Evolutionary conservation across 768 basidiomycete species (phyloP).

Genomic region (Royoungia palumana): DNA sequence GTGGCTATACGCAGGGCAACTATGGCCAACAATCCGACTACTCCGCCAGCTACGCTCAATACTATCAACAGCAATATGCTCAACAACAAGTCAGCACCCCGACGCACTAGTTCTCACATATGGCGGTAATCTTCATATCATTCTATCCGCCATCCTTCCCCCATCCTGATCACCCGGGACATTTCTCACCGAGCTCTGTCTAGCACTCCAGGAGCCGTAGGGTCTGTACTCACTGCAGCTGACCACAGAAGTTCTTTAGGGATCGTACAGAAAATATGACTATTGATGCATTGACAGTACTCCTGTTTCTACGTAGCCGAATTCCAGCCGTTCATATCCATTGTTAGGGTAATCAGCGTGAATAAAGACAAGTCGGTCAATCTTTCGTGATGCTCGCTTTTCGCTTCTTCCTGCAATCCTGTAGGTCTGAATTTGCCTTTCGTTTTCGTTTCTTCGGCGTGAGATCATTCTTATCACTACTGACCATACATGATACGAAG

Average conservation of each 20-base stretch:
- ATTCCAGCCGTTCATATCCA: slow-evolving; percentile 10
- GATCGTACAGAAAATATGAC: slow-evolving; percentile 25
- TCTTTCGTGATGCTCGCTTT: slow-evolving; percentile 12
- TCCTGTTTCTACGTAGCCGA: slow-evolving; percentile 22
- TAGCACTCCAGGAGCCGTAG: slow-evolving; percentile 24
- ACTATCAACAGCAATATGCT: slow-evolving; percentile 85
- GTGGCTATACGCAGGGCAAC: slow-evolving; percentile 29
- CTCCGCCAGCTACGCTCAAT: slow-evolving; percentile 73
- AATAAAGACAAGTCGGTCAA: neutral
- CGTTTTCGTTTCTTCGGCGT: slow-evolving; percentile 27
- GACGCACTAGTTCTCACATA: slow-evolving; percentile 27
- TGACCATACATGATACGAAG: slow-evolving; percentile 92
- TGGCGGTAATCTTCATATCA: slow-evolving; percentile 28
- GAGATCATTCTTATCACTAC: neutral
- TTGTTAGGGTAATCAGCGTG: neutral
- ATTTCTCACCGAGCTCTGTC: slow-evolving; percentile 18
- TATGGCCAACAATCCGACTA: slow-evolving; percentile 61
- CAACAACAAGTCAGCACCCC: slow-evolving; percentile 64
- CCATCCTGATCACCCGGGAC: slow-evolving; percentile 11
- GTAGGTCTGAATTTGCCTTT: slow-evolving; percentile 5
- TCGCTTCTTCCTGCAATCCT: slow-evolving; percentile 19
- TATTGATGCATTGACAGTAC: slow-evolving; percentile 29
- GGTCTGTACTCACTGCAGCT: slow-evolving; percentile 35
- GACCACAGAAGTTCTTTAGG: slow-evolving; percentile 33
- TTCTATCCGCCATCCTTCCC: slow-evolving; percentile 13